A percentile compares a stretch with the other conserved stretches of the same genome.
Conservation (phyloP, 2,329 filamentous ascomycete genomes). For the Diaporthe citrichinensis region DNA sequence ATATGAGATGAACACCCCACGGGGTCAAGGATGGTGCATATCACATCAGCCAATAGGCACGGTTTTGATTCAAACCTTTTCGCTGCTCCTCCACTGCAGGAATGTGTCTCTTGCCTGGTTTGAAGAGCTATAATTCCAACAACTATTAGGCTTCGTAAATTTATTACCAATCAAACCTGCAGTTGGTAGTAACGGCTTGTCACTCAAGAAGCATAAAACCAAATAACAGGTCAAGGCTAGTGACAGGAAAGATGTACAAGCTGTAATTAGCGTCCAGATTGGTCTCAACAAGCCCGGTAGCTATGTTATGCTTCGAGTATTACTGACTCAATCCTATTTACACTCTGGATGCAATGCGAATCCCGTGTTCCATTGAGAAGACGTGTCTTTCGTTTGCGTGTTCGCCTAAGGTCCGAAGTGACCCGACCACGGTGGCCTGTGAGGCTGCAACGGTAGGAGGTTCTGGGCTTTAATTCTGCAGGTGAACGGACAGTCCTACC, state of each 20-base stretch:
- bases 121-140: background rate
- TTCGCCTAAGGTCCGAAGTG: background rate
- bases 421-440: background rate
- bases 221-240: too few species aligned
- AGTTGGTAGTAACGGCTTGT: background rate
- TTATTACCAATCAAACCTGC: background rate
- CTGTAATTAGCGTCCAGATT: background rate
- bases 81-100: background rate
- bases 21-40: background rate
- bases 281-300: background rate
- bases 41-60: background rate
- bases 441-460: background rate
- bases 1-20: conserved; percentile 18
- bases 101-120: background rate
- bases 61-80: background rate
- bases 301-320: too few species aligned
- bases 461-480: background rate
- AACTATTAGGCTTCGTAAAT: background rate
- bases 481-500: background rate
- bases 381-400: background rate
- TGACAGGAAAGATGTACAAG: background rate
- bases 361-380: background rate
- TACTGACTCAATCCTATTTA: background rate
- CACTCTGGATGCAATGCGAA: background rate
- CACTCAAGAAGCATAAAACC: background rate